Conservation (phyloP, 495 filamentous ascomycete species). For the Pseudoneurospora amorphoporcata region DNA sequence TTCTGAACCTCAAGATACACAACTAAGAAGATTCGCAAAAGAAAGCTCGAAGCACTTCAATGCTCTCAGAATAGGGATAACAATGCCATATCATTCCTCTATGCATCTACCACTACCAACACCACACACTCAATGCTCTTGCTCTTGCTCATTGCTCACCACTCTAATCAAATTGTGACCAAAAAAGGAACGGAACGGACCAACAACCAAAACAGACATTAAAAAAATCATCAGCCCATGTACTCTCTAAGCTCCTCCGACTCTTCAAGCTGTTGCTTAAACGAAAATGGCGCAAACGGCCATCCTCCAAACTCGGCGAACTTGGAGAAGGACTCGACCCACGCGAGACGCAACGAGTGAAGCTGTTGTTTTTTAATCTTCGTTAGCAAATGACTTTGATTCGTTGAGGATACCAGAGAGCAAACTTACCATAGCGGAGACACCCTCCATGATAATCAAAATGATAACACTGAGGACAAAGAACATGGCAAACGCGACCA, state of each 20-base stretch:
- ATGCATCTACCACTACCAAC: not conserved
- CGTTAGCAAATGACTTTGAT: not conserved
- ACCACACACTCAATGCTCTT: not conserved
- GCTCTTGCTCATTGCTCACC: not conserved
- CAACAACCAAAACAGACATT: not conserved
- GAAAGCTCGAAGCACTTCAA: too few relatives aligned
- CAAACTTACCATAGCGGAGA: conserved; percentile 38
- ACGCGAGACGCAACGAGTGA: conserved; percentile 90
- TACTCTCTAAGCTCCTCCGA: conserved; percentile 47
- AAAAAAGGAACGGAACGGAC: not conserved
- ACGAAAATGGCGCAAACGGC: conserved; percentile 87
- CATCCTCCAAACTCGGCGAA: conserved; percentile 95
- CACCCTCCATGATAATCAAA: conserved; percentile 49
- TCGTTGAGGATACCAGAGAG: not conserved
- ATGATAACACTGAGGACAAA: conserved; percentile 74
- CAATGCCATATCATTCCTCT: not conserved
- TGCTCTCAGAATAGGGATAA: not conserved
- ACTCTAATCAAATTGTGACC: not conserved
- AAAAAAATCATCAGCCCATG: conserved; percentile 20
- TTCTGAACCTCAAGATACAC: not conserved
- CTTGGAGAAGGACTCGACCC: conserved; percentile 99
- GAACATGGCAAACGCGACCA: conserved; percentile 76
- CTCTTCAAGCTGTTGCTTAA: conserved; percentile 78
- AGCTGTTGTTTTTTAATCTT: conserved; percentile 29
- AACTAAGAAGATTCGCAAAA: not conserved